Percentiles rank a stretch among this genome's conserved stretches.
These are phyloP conservation scores for Orbilia blumenaviensis DNA, from an alignment of 2,329 filamentous ascomycete species.

Conservation along the genomic window DNA sequence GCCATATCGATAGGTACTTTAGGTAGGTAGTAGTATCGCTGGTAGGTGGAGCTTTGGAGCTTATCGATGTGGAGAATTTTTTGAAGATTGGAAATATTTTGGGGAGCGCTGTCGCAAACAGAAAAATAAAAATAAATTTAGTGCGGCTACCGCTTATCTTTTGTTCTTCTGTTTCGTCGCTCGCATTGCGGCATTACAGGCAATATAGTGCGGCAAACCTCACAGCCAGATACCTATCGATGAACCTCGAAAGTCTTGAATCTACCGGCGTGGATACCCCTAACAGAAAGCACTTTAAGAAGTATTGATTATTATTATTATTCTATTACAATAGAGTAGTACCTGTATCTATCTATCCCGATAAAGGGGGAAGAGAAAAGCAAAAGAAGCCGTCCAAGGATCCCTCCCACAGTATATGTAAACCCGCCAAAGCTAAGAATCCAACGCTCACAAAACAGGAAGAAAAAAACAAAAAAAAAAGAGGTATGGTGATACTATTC, in stretches of 20 bases:
- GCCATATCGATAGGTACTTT: too few relatives aligned
- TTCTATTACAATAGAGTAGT: constrained; percentile 5
- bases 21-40: background rate
- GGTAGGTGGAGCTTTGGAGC: background rate
- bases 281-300: too few relatives aligned
- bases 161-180: too few relatives aligned
- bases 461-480: too few relatives aligned
- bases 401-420: background rate
- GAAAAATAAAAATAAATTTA: constrained; percentile 38
- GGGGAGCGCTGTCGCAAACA: constrained; percentile 33
- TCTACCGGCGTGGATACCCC: too few relatives aligned
- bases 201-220: background rate
- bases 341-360: constrained; percentile 32
- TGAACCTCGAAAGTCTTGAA: background rate
- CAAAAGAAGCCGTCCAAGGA: background rate
- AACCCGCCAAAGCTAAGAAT: constrained; percentile 3
- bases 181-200: constrained; percentile 4
- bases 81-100: constrained; percentile 6
- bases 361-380: too few relatives aligned
- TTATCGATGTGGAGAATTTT: background rate
- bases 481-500: too few relatives aligned
- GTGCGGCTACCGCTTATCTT: too few relatives aligned
- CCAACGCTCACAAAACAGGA: background rate
- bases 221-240: too few relatives aligned
- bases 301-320: constrained; percentile 31